phyloP scores from a whole-genome alignment of 2,329 filamentous ascomycete species.

The Hansfordia pulvinata region DNA sequence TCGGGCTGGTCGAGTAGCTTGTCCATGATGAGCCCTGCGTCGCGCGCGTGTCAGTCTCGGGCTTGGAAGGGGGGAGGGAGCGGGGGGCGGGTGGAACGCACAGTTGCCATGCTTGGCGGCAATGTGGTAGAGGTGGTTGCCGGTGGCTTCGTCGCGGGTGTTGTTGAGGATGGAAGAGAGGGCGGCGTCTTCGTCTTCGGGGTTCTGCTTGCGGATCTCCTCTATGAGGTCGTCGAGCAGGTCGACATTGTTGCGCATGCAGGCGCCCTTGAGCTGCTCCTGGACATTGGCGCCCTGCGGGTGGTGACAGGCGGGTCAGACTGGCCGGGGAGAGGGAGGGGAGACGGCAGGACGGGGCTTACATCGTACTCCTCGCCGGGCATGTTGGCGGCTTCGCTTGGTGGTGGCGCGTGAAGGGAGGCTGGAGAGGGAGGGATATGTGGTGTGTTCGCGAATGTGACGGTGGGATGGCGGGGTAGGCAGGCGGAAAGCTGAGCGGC shows the following conservation, averaged over 20 bases:
- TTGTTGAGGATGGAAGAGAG: slow-evolving; percentile 72
- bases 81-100: slow-evolving; percentile 27
- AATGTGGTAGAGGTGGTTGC: slow-evolving; percentile 80
- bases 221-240: slow-evolving; percentile 72
- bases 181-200: slow-evolving; percentile 49
- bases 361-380: slow-evolving; percentile 51
- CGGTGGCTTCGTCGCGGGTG: slow-evolving; percentile 72
- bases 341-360: no score
- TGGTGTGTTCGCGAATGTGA: slow-evolving; percentile 9
- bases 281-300: slow-evolving; percentile 66
- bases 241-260: slow-evolving; percentile 81
- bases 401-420: not conserved
- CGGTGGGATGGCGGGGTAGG: not conserved
- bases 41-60: not conserved
- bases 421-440: slow-evolving; percentile 6
- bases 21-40: slow-evolving; percentile 64
- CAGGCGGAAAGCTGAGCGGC: no score
- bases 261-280: slow-evolving; percentile 85
- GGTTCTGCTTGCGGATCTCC: slow-evolving; percentile 48
- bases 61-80: not conserved
- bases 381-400: slow-evolving; percentile 44
- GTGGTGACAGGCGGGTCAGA: no score
- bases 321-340: no score
- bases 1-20: slow-evolving; percentile 69
- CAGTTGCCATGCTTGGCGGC: slow-evolving; percentile 78